phyloP scores from a whole-genome alignment of 768 basidiomycete species.

The Coprinopsis strossmayeri region DNA sequence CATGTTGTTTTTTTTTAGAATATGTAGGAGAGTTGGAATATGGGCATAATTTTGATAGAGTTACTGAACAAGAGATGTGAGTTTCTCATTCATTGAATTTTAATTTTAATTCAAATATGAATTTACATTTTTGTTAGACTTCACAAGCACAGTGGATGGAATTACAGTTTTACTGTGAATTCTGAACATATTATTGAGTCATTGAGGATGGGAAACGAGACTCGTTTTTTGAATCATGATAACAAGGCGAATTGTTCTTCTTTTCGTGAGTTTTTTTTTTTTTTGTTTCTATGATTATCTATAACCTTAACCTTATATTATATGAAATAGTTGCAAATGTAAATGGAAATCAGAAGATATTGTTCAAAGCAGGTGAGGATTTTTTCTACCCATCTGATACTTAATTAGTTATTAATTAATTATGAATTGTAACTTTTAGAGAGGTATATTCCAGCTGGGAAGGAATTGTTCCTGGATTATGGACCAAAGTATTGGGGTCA shows the following conservation, averaged over 20 bases:
- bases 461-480: conserved; percentile 55
- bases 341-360: not conserved
- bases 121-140: conserved; percentile 23
- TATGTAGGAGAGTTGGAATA: conserved; percentile 48
- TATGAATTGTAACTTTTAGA: conserved; percentile 20
- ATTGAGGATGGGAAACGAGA: conserved; percentile 47
- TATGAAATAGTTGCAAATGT: not conserved
- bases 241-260: not conserved
- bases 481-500: conserved; percentile 23
- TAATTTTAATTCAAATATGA: not conserved
- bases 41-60: conserved; percentile 23
- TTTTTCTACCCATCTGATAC: not conserved
- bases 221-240: conserved; percentile 67
- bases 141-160: conserved; percentile 42
- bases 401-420: not conserved
- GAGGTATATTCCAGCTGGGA: conserved; percentile 30
- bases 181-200: conserved; percentile 44
- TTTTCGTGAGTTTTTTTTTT: not conserved
- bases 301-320: conserved; percentile 18
- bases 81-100: not conserved
- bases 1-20: conserved; percentile 31
- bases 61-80: conserved; percentile 34
- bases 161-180: conserved; percentile 59
- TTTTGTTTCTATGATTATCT: not conserved
- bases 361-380: conserved; percentile 39